These are phyloP conservation scores for Fusarium sp. DNA, from an alignment of 2,329 filamentous ascomycete species.

Conservation along the genomic window DNA sequence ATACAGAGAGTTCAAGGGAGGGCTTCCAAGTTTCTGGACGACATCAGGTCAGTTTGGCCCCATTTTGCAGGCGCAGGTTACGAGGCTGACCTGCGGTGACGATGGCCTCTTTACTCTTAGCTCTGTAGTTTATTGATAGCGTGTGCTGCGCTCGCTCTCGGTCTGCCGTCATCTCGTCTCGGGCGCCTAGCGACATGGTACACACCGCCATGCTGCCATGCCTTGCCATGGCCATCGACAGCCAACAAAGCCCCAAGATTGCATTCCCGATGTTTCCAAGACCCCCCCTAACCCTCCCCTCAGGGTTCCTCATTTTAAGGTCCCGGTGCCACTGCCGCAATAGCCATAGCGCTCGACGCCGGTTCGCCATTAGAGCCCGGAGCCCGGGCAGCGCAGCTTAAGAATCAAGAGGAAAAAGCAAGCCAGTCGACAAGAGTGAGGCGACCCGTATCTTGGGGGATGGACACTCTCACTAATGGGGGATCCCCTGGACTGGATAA, in stretches of 20 bases:
- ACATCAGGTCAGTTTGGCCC: not conserved
- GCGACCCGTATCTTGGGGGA: constrained; percentile 12
- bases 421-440: constrained; percentile 32
- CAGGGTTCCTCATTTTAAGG: constrained; percentile 9
- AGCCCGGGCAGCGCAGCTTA: not conserved
- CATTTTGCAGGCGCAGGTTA: not conserved
- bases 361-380: not conserved
- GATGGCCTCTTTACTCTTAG: not conserved
- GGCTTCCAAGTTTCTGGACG: not conserved
- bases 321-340: constrained; percentile 7
- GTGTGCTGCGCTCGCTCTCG: not conserved
- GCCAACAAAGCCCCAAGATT: not conserved
- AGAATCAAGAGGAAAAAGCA: not conserved
- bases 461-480: not conserved
- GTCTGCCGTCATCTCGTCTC: not conserved
- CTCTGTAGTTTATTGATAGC: not conserved
- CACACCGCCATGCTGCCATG: not conserved
- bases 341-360: constrained; percentile 1
- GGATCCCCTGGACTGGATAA: not conserved
- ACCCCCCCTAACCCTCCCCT: not conserved
- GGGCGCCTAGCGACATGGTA: not conserved
- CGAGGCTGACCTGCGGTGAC: not conserved
- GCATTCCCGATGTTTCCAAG: not conserved
- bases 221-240: not conserved
- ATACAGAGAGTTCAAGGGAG: not conserved